Conservation (phyloP, 2,329 filamentous ascomycete species). For the Metarhizium anisopliae region DNA sequence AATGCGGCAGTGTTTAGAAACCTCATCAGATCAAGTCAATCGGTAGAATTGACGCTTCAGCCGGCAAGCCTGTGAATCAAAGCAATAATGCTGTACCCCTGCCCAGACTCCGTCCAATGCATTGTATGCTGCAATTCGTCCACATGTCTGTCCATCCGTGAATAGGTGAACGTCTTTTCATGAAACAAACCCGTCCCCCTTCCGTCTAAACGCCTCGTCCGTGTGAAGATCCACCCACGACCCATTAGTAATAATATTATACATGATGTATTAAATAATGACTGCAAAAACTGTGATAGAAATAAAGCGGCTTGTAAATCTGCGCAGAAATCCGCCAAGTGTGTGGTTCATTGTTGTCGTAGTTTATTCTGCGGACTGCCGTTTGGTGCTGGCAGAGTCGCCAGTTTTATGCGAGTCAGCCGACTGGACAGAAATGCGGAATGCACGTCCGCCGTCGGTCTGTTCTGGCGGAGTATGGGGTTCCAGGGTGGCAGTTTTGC, state of each 20-base stretch:
- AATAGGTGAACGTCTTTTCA: neutral
- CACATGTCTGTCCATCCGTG: neutral
- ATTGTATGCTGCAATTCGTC: neutral
- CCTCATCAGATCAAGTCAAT: neutral
- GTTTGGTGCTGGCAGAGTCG: slow-evolving; percentile 10
- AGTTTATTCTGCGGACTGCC: slow-evolving; percentile 15
- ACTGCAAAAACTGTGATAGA: neutral
- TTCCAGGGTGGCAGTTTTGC: neutral
- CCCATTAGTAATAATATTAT: neutral
- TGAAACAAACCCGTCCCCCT: neutral
- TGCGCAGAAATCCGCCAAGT: neutral
- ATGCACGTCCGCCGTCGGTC: slow-evolving; percentile 15
- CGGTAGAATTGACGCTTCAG: neutral
- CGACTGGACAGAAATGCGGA: slow-evolving; percentile 17
- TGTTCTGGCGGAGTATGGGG: slow-evolving; percentile 21
- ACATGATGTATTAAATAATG: neutral
- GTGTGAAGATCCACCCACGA: neutral
- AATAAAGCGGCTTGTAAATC: neutral
- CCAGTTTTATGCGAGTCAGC: slow-evolving; percentile 3
- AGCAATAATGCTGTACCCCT: neutral
- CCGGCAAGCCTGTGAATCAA: neutral
- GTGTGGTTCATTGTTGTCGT: neutral
- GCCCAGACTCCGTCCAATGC: slow-evolving; percentile 2
- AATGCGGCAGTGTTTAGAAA: neutral
- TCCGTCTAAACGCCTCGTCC: neutral